Conservation (phyloP, 306 rosid species). For the Arachis stenosperma region DNA sequence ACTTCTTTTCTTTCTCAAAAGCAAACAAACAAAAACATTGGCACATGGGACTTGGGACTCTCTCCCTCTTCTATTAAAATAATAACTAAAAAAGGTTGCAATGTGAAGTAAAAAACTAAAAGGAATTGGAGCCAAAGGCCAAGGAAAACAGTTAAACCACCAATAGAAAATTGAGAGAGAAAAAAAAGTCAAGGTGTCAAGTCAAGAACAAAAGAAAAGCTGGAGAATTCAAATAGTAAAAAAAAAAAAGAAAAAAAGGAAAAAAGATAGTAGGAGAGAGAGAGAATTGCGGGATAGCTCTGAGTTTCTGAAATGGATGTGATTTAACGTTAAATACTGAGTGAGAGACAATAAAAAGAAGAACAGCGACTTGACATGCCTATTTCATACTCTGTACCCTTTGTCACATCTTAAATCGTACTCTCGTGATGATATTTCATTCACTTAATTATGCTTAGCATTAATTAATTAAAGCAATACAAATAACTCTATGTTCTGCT, state of each 20-base stretch:
- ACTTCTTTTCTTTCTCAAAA: conserved; percentile 33
- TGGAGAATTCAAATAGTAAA: neutral
- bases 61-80: conserved; percentile 9
- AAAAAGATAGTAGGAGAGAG: conserved; percentile 15
- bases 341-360: conserved; percentile 46
- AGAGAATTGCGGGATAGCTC: conserved; percentile 15
- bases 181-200: neutral
- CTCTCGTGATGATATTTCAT: conserved; percentile 33
- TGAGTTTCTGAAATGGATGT: conserved; percentile 64
- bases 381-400: conserved; percentile 49
- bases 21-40: conserved; percentile 42
- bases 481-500: neutral
- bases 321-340: conserved; percentile 51
- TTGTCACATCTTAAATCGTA: conserved; percentile 51
- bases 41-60: conserved; percentile 54
- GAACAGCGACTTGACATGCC: conserved; percentile 73
- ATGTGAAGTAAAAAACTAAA: neutral
- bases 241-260: conserved; percentile 2
- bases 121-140: conserved; percentile 39
- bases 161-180: conserved; percentile 1
- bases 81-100: no score
- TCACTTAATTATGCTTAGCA: no score
- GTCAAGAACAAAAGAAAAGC: conserved; percentile 23
- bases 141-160: conserved; percentile 28
- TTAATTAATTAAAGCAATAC: no score